Base-by-base conservation (phyloP, 179 eudicot genomes). In the Silene coronaria region DNA sequence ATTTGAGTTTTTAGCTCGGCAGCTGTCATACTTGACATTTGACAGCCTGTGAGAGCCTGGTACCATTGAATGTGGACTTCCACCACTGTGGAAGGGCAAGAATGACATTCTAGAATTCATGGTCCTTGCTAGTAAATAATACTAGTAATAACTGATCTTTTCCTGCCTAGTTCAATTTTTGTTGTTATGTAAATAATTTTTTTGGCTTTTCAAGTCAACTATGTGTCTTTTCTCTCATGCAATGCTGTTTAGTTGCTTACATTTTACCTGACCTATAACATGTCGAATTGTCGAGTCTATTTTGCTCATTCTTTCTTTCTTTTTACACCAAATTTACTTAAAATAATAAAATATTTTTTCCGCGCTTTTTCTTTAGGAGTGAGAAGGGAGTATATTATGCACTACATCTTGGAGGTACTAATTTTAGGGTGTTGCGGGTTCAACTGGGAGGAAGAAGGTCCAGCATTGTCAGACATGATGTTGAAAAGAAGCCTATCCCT, bases 351-450 rank as follows among this genome's bases (percentile, higher is more conserved):
- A 46, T 36, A 42, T n/a, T 23, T 66, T 8, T 6, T 26, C 7
- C 32, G 17, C 11, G 27, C 58, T 55, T 66, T 68, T 63, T 62
- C 72, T 75, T n/a, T 86, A 96, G 99, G 96, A 85, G 77, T 80
- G 97, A 93, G 79, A 86, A 85, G 80, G 99, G 97, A 68, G 84
- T 86, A 68, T 96, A 86, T 85, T 96, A 96, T 66, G 96, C 96
- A 7, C 84, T 93, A 78, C 84, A 93, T 83, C 91, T 96, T 71
- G 97, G 97, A 70, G 99, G 97, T 74, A 89, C 97, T 23, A 84
- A 96, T 83, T 93, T 91, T 74, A 86, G 99, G 83, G 90, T 96
- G 63, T 79, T 89, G 77, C 82, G 93, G 69, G 93, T 96, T 85
- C 90, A 87, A 76, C 87, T 89, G 27, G 92, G 87, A 68, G 97